Evolutionary conservation across 1,284 basidiomycete species (phyloP), one percentile per base, ranked within the genome.

Genomic region (Earliella scabrosa): DNA sequence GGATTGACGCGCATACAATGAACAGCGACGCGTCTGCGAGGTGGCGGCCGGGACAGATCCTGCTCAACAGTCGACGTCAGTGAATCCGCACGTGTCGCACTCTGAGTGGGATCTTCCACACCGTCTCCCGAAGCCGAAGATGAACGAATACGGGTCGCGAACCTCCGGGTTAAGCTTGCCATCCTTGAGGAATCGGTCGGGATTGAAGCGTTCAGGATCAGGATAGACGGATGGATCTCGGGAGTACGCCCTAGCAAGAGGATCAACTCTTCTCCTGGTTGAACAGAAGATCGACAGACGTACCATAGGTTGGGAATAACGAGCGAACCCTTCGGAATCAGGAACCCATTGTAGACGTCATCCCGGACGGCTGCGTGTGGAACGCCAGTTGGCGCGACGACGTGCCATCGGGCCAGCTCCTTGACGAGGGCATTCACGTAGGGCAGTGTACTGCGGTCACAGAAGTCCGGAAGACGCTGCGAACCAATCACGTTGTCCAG

Each of bases 331-430:
- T 43, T 35, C 2, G 56, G 59, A 13, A 61, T 58, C 14, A 27
- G 21, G 39, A 47, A 50, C 9, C 60, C 57, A 0, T 56, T 20
- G 16, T 56, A 62, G 7, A 48, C 46, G 10, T 58, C 54, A 18
- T 59, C 60, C 18, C 46, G 48, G 2, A 58, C 11, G 1, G 39
- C 18, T 3, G 34, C 20, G 26, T 54, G 60, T 2, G 45, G 39
- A 8, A 62, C 4, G 1, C 55, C 67, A 11, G 58, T 23, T 0
- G 64, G 61, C 0, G 39, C 31, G 7, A 61, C 53, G 16, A 60
- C 50, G n/a, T 59, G 43, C 73, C 73, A 75, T 21, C 73, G 60
- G 26, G 71, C 29, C 1, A 66, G 54, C 59, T 76, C 74, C 40
- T 70, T 68, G 3, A 73, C 56, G 8, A 71, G 47, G 1, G 68